Evolutionary conservation across 257 asterid species (phyloP), one percentile per base, ranked within the genome.

Genomic region (Solanum ossicruentum): DNA sequence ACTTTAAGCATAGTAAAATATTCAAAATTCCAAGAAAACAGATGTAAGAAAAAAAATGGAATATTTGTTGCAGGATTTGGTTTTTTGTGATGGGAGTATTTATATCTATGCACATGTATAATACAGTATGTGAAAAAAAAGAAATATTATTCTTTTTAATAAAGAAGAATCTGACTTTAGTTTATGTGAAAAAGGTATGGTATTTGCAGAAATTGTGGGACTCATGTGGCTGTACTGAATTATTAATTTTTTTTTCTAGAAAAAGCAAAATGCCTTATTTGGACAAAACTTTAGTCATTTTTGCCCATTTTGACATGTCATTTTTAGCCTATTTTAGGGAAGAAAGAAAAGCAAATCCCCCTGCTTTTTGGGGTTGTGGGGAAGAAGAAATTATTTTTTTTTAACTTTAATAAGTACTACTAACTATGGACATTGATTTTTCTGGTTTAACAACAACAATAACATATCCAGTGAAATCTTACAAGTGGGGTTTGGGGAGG

Each of bases 201-300:
- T 83, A 56, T 36, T 85, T 70, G 79, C 88, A 61, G 82, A 71
- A 84, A 41, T 21, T 55, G 71, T 75, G 86, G 72, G 69, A 18
- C 61, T 55, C 82, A 65, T 82, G 90, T 86, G 87, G 61, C 61
- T 82, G 61, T 75, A 61, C 85, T 84, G 86, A 58, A n/a, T 58
- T 58, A 36, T 36, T n/a, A 58, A 4, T 4, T n/a, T 58, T 58
- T 41, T 41, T 65, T 80, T 83, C 83, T 85, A 84, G 32, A 73
- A 80, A 79, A 85, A 80, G 55, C 17, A 43, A 45, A 45, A 69
- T 80, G 75, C 88, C 70, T 41, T 54, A 54, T 52, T 70, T 71
- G 86, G 88, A 58, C 63, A 84, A 83, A 51, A 28, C 51, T 43
- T 10, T 47, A 60, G 8, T 4, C 81, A n/a, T 80, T 67, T 70